These are phyloP conservation scores for Aegle marmelos DNA, from an alignment of 345 rosid species.

Conservation along the genomic window DNA sequence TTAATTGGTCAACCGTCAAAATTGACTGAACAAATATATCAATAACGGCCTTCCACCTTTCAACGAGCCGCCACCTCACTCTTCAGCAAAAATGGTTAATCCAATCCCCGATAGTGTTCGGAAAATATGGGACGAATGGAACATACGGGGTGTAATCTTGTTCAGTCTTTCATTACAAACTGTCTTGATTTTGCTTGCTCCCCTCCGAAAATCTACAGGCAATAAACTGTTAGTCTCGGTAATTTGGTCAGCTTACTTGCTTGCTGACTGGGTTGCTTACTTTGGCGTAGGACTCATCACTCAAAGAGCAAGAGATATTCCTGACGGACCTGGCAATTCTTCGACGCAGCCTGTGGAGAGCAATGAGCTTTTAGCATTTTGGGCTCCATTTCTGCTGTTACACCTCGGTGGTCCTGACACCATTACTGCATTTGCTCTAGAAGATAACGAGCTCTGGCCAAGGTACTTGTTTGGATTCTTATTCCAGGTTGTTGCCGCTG, in stretches of 20 bases:
- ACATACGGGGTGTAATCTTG: constrained; percentile 50
- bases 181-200: constrained; percentile 47
- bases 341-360: constrained; percentile 5
- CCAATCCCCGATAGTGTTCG: constrained; percentile 32
- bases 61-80: background rate
- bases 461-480: constrained; percentile 49
- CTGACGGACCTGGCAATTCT: too few species aligned
- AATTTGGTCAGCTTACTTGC: constrained; percentile 57
- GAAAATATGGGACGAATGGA: constrained; percentile 50
- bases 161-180: constrained; percentile 56
- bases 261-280: constrained; percentile 60
- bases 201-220: constrained; percentile 44
- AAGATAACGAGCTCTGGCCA: constrained; percentile 68
- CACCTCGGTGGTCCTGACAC: constrained; percentile 79
- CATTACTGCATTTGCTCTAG: constrained; percentile 63
- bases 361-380: constrained; percentile 47
- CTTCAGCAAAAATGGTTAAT: constrained; percentile 18
- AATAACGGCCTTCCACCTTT: too few species aligned
- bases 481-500: constrained; percentile 42
- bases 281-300: constrained; percentile 58
- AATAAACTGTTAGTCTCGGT: constrained; percentile 28
- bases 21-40: too few species aligned
- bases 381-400: constrained; percentile 72
- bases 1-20: too few species aligned
- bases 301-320: constrained; percentile 16